A percentile compares a stretch with the other conserved stretches of the same genome.
Evolutionary conservation across 768 basidiomycete genomes (phyloP).

Genomic region (Russula abietina): DNA sequence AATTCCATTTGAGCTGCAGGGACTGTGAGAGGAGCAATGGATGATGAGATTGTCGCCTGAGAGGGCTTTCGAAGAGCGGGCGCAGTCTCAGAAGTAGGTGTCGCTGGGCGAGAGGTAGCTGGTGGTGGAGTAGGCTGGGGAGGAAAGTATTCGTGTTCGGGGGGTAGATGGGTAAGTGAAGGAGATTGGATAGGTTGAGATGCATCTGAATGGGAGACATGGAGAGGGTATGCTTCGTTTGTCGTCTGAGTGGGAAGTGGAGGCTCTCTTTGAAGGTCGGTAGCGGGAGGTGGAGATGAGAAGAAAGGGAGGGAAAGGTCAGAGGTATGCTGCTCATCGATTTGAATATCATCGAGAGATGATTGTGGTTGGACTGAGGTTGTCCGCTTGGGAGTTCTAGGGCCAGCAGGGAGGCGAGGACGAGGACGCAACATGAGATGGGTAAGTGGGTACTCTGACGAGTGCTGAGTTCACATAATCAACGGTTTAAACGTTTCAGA

Average conservation of each 20-base stretch:
- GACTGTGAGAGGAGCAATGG: neutral
- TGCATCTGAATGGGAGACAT: neutral
- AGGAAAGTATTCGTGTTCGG: neutral
- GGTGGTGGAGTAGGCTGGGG: neutral
- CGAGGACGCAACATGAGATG: conserved; percentile 10
- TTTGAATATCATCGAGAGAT: neutral
- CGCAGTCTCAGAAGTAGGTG: neutral
- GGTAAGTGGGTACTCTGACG: too few relatives aligned
- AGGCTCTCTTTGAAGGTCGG: neutral
- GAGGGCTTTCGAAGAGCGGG: conserved; percentile 10
- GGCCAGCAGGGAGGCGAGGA: conserved; percentile 20
- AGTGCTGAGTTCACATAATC: too few relatives aligned
- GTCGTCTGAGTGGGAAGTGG: neutral
- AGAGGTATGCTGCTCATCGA: neutral
- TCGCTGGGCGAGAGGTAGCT: conserved; percentile 9
- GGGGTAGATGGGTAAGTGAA: neutral
- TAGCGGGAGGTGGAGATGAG: neutral
- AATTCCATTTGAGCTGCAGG: conserved; percentile 12
- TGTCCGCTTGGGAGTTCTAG: conserved; percentile 13
- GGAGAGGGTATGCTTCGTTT: neutral
- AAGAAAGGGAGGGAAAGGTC: neutral
- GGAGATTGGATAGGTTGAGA: neutral
- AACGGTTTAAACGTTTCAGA: too few relatives aligned
- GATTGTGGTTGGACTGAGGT: neutral
- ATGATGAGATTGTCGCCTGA: conserved; percentile 3